Conservation (phyloP, 2,329 filamentous ascomycete species). For the Aspergillus brasiliensis region DNA sequence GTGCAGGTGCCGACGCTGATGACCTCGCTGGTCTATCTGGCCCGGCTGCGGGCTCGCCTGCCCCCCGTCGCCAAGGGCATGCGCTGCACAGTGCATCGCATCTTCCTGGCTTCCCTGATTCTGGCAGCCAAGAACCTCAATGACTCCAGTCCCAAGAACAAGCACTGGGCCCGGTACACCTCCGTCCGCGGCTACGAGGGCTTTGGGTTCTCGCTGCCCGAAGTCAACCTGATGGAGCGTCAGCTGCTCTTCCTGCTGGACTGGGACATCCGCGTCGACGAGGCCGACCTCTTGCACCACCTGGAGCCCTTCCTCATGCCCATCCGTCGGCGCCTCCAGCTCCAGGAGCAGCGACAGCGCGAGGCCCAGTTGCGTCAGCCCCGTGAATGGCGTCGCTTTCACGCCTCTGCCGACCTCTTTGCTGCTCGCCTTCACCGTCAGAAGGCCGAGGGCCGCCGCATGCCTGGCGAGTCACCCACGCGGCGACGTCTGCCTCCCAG, state of each 20-base stretch:
- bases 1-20: conserved; percentile 97
- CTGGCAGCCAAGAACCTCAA: conserved; percentile 95
- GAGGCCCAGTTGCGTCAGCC: conserved; percentile 39
- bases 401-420: conserved; percentile 38
- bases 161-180: conserved; percentile 98
- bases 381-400: conserved; percentile 41
- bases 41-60: conserved; percentile 77
- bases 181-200: conserved; percentile 69
- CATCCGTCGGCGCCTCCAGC: conserved; percentile 64
- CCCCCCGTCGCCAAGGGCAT: conserved; percentile 95
- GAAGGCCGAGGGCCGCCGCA: conserved; percentile 35
- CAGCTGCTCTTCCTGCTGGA: conserved; percentile 92
- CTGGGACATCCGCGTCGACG: conserved; percentile 86
- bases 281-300: conserved; percentile 83
- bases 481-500: conserved; percentile 32
- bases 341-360: conserved; percentile 54
- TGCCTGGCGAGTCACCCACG: conserved; percentile 12
- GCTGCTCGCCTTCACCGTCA: conserved; percentile 40
- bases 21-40: conserved; percentile 93
- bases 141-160: conserved; percentile 98
- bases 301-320: conserved; percentile 86
- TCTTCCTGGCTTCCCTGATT: conserved; percentile 73
- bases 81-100: conserved; percentile 93
- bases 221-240: conserved; percentile 99
- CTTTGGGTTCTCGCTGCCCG: conserved; percentile 90